Base-by-base conservation (phyloP, 2,329 filamentous ascomycete species). In the Calonectria pseudoreteaudii region DNA sequence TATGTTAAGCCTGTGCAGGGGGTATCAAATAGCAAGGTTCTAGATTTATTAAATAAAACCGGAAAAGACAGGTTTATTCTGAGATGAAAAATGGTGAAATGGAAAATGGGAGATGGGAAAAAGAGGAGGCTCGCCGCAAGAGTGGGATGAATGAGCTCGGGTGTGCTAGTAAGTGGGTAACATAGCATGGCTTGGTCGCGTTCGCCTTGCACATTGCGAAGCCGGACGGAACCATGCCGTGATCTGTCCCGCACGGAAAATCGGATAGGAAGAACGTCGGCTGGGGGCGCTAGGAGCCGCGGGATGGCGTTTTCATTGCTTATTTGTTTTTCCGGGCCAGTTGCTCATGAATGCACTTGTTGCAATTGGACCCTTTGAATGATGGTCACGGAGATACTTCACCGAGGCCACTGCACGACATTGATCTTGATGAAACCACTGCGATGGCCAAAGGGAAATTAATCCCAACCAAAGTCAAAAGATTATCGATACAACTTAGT, bases 181-280 rank as follows among this genome's bases (percentile, higher is more conserved):
- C 5, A 44, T 66, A 14, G 41, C 50, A n/a, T n/a, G n/a, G n/a
- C n/a, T n/a, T 64, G 34, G 62, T 38, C 41, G 44, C 31, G 50
- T 34, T 67, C 41, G 44, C 31, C 38, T 41, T 67, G n/a, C 9
- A 20, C 36, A 74, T 78, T 70, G 70, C 71, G 76, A 78, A 64
- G 70, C 56, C 47, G 70, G 66, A 65, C 71, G 73, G 76, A 58
- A 74, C 68, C 49, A 73, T 78, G 70, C 75, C 75, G 76, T 76
- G 71, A 71, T 77, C 75, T 77, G 64, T 66, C 44, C 69, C 47
- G 26, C 65, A 31, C 56, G n/a, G 56, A 38, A 66, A 58, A 26
- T 68, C 56, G 67, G 66, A 28, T 18, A 41, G 30, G 53, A 13
- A 28, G 31, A 52, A 41, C 50, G 44, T 64, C 34, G 53, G 41